Conservation (phyloP, 192 early-diverging fungal genomes). For the Coemansia sp. region DNA sequence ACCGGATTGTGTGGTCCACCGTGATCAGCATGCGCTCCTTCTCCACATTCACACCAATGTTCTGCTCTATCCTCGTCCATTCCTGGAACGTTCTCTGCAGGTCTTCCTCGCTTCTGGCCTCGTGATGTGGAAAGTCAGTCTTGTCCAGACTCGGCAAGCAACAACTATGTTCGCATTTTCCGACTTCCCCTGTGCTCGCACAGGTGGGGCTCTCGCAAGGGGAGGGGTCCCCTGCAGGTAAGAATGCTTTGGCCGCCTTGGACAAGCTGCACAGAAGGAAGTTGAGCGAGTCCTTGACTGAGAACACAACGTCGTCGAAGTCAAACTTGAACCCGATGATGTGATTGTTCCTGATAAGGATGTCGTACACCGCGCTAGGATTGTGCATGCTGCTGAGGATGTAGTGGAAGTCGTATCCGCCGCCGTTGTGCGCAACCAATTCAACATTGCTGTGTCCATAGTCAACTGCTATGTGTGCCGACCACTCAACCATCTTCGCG, state of each 20-base stretch:
- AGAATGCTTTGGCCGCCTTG: no score
- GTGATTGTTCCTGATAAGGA: neutral
- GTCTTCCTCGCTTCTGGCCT: neutral
- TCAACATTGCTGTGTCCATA: neutral
- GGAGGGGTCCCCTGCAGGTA: no score
- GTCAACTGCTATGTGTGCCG: neutral
- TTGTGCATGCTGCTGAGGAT: constrained; percentile 1
- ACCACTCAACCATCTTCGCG: neutral
- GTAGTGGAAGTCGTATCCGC: constrained; percentile 4
- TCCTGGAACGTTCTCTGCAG: constrained; percentile 1
- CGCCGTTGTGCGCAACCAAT: constrained; percentile 1
- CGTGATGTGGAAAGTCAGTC: constrained; percentile 2
- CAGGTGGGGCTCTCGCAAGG: no score
- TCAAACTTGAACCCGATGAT: neutral
- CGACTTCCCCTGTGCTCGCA: no score
- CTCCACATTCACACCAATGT: neutral
- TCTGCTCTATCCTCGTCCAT: neutral
- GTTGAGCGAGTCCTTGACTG: neutral
- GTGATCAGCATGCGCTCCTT: constrained; percentile 1
- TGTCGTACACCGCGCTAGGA: neutral
- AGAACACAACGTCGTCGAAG: neutral
- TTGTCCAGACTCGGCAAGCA: neutral
- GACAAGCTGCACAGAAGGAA: neutral
- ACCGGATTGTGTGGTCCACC: neutral
- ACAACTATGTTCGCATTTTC: no score